Base-by-base conservation (phyloP, 1,139 yeast species). In the Saccharomycopsis hybrid region DNA sequence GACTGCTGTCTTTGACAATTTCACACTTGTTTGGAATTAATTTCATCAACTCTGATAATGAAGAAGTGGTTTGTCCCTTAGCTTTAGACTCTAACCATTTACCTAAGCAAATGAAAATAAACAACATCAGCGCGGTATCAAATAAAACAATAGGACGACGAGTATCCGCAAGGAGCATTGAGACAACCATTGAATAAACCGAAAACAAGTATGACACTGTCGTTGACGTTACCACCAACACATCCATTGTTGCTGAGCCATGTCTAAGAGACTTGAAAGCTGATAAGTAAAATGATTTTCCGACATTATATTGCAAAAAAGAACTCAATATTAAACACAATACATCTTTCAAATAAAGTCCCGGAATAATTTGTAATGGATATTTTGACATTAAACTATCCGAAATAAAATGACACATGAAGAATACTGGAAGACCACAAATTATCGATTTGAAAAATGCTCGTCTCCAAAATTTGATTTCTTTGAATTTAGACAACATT, bases 211-310 rank as follows among this genome's bases (percentile, higher is more conserved):
- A 92, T 2, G 97, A 86, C 32, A 86, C 80, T 47, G 83, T 70
- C 0, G 97, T 89, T 2, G 97, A 88, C 32, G 86, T 72, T 52
- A 86, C 81, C 37, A 94, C 92, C 55, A 94, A 72, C 1, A 90
- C 88, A 65, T 94, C 98, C 98, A 94, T 94, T 25, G 94, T 89
- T n/a, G 97, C 96, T 45, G 85, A 74, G 5, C 80, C 74, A 58
- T 85, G 88, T 51, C 70, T 70, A 18, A 89, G 56, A n/a, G 95
- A 83, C 45, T 74, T 76, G 59, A 67, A 71, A 8, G 94, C 78
- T 53, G 86, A 82, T 47, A 66, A 70, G 63, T 80, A 78, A 60
- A 88, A 92, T 37, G 74, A 72, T 7, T 68, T 60, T 1, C 85
- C 97, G 54, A 81, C 75, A 31, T 74, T 70, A 58, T 85, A 78